phyloP scores from a whole-genome alignment of 225 moss, liverwort and hornwort species.

The Climacium dendroides region DNA sequence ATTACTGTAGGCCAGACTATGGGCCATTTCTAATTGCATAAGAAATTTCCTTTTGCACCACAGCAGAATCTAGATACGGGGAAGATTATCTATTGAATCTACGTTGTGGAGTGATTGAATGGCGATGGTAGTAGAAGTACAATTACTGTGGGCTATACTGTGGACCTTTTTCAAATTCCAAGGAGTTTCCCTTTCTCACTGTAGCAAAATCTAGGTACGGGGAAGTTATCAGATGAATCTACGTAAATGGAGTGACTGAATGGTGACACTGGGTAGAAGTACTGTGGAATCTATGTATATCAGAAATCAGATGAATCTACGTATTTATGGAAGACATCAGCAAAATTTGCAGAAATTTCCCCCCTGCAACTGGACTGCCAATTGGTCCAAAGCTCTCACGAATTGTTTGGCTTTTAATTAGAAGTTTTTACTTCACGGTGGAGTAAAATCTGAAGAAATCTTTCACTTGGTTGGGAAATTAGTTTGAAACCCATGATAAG shows the following conservation, averaged over 20 bases:
- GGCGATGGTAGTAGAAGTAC: background rate
- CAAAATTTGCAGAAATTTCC: background rate
- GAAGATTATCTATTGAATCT: too few species aligned
- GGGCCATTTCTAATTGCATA: too few species aligned
- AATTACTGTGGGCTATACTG: background rate
- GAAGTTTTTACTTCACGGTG: background rate
- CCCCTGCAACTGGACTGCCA: background rate
- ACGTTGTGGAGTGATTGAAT: too few species aligned
- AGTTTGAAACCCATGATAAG: too few species aligned
- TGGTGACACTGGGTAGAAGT: background rate
- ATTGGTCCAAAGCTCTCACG: background rate
- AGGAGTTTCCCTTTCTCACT: background rate
- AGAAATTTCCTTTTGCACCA: too few species aligned
- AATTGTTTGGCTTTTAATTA: background rate
- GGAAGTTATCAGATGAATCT: background rate
- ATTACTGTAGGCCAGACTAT: background rate
- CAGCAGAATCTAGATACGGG: rapidly evolving
- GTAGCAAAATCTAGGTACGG: rapidly evolving
- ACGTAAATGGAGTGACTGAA: background rate
- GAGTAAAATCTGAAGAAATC: background rate
- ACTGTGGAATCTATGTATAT: background rate
- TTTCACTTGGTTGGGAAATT: background rate
- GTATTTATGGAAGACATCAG: background rate
- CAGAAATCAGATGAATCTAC: background rate
- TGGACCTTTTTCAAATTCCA: background rate